A percentile compares a stretch with the other conserved stretches of the same genome.
Conservation (phyloP, 345 rosid genomes). For the Camelina hispida region DNA sequence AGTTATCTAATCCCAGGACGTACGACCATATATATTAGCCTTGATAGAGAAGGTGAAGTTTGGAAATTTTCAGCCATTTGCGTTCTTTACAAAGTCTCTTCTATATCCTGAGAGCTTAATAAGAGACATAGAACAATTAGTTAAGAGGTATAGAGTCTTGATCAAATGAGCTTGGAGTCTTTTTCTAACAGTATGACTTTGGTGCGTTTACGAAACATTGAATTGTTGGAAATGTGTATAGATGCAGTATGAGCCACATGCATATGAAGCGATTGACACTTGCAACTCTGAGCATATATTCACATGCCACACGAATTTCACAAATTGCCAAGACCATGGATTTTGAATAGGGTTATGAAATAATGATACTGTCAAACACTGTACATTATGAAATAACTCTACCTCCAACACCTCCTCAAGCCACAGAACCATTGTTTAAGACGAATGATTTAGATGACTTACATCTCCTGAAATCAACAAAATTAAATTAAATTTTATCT, state of each 20-base stretch:
- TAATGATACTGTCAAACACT: not conserved
- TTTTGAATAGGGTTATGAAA: not conserved
- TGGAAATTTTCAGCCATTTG: not conserved
- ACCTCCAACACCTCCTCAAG: not conserved
- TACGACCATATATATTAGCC: not conserved
- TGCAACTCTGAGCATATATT: not conserved
- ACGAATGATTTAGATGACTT: not conserved
- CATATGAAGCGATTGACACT: not conserved
- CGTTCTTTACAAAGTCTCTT: not conserved
- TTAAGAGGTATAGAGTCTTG: not conserved
- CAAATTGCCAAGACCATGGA: not conserved
- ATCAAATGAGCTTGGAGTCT: not conserved
- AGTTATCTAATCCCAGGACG: not conserved
- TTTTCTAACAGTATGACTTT: not conserved
- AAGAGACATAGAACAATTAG: not conserved
- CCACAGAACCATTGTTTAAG: not conserved
- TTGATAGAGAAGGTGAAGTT: not conserved
- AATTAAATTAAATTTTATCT: too few species aligned
- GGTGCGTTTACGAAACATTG: not conserved
- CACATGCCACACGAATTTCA: not conserved
- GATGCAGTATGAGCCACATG: not conserved
- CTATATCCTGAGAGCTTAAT: not conserved
- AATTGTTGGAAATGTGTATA: not conserved
- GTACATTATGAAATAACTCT: not conserved
- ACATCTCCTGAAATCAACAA: not conserved